phyloP scores from a whole-genome alignment of 2,329 filamentous ascomycete genomes.

The Cordyceps pruinosa region DNA sequence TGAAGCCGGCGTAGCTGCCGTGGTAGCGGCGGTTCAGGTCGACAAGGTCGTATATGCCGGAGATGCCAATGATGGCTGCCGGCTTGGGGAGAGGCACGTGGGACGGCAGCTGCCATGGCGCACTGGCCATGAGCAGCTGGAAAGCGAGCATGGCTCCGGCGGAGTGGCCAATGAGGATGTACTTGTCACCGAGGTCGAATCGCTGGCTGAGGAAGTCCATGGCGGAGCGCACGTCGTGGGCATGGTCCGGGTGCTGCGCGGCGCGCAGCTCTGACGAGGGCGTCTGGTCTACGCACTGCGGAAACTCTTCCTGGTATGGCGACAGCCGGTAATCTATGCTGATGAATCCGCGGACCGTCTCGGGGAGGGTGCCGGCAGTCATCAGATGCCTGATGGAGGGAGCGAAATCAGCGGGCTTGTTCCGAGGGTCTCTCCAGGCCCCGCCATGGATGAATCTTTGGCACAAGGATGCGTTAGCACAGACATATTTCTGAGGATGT shows the following conservation, averaged over 20 bases:
- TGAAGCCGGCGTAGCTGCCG: constrained; percentile 49
- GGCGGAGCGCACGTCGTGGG: constrained; percentile 49
- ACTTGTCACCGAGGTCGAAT: constrained; percentile 39
- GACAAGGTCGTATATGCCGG: constrained; percentile 61
- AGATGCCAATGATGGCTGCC: constrained; percentile 50
- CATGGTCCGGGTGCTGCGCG: constrained; percentile 52
- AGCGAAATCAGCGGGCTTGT: constrained; percentile 38
- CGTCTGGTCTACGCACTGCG: constrained; percentile 12
- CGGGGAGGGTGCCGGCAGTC: constrained; percentile 18
- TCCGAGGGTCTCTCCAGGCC: constrained; percentile 54
- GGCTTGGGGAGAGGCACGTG: constrained; percentile 33
- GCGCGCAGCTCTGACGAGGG: constrained; percentile 29
- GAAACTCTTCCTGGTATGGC: constrained; percentile 20
- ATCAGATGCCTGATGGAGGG: constrained; percentile 38
- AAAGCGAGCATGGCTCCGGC: constrained; percentile 57
- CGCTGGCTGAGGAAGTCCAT: constrained; percentile 40
- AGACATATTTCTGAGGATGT: neutral
- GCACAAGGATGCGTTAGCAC: constrained; percentile 12
- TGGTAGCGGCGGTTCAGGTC: constrained; percentile 41
- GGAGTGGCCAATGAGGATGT: constrained; percentile 55
- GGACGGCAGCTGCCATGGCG: constrained; percentile 20
- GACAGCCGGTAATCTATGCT: constrained; percentile 59
- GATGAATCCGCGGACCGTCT: constrained; percentile 52
- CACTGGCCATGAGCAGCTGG: constrained; percentile 47
- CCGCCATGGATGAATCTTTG: constrained; percentile 53